These are phyloP conservation scores for Inonotus hispidus DNA, from an alignment of 1,284 basidiomycete species.

Conservation along the genomic window DNA sequence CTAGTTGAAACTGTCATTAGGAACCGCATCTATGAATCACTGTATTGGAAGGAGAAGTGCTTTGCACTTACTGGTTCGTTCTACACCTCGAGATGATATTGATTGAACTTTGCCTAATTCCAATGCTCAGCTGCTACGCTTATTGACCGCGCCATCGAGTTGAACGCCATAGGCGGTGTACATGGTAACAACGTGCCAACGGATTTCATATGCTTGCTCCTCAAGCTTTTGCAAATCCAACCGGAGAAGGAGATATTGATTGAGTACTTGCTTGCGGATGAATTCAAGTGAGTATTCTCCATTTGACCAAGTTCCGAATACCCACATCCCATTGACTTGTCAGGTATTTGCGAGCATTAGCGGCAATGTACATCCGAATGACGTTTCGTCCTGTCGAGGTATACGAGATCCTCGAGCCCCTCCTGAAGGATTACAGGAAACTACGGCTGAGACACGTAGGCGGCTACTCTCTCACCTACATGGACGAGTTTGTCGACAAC, in stretches of 20 bases:
- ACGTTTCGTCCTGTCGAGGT: conserved; percentile 89
- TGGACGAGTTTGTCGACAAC: conserved; percentile 91
- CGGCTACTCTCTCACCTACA: conserved; percentile 78
- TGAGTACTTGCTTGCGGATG: conserved; percentile 91
- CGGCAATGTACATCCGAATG: conserved; percentile 92
- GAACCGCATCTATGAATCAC: conserved; percentile 91
- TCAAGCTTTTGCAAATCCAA: conserved; percentile 95
- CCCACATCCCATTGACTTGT: not conserved
- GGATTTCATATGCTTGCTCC: conserved; percentile 84
- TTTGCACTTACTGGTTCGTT: conserved; percentile 81
- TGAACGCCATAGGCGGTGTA: conserved; percentile 86
- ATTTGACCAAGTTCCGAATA: not conserved
- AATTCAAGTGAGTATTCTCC: conserved; percentile 84
- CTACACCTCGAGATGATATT: not conserved
- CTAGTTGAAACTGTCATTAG: conserved; percentile 97
- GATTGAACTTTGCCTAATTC: not conserved
- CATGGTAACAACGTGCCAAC: conserved; percentile 92
- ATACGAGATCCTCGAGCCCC: conserved; percentile 89
- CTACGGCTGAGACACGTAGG: conserved; percentile 77
- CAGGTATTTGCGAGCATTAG: conserved; percentile 90
- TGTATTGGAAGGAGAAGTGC: conserved; percentile 97
- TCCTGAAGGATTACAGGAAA: conserved; percentile 92
- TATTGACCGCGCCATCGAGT: conserved; percentile 86
- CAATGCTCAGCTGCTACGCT: conserved; percentile 70
- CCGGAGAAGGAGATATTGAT: conserved; percentile 95